Conservation (phyloP, 768 basidiomycete species). For the Postia placenta region DNA sequence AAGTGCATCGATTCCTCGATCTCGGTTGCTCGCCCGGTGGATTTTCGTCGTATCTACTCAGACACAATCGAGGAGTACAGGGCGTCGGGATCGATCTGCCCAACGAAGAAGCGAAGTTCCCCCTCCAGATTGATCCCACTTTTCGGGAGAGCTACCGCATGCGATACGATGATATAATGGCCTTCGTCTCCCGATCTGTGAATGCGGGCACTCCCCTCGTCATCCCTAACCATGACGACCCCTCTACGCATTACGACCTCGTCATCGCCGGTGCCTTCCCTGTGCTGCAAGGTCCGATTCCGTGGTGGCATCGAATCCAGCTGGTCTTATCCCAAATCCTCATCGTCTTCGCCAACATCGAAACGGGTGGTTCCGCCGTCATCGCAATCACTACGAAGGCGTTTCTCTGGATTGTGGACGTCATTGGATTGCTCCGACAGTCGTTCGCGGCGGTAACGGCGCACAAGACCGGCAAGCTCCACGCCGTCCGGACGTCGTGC, state of each 20-base stretch:
- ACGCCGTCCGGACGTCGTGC: slow-evolving; percentile 5
- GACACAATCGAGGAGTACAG: slow-evolving; percentile 1
- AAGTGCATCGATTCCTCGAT: slow-evolving; percentile 12
- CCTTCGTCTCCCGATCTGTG: neutral
- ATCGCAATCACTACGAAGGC: slow-evolving; percentile 8
- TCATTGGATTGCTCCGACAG: slow-evolving; percentile 6
- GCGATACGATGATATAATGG: slow-evolving; percentile 4
- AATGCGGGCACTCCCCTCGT: neutral
- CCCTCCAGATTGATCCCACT: neutral
- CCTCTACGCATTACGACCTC: slow-evolving; percentile 5
- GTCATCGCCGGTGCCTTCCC: slow-evolving; percentile 13
- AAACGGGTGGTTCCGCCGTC: slow-evolving; percentile 5
- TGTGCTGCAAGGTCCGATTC: neutral
- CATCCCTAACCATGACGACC: neutral
- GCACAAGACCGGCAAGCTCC: neutral
- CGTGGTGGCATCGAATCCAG: neutral
- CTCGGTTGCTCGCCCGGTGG: slow-evolving; percentile 14
- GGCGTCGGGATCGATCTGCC: slow-evolving; percentile 12
- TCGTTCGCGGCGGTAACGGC: slow-evolving; percentile 7
- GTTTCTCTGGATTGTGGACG: slow-evolving; percentile 8
- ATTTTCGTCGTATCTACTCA: slow-evolving; percentile 10
- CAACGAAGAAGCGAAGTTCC: neutral
- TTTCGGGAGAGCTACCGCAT: slow-evolving; percentile 3
- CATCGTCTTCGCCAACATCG: slow-evolving; percentile 7
- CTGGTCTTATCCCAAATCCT: slow-evolving; percentile 8